Evolutionary conservation across 2,329 filamentous ascomycete genomes (phyloP).

Genomic region (Simplicillium sp.): DNA sequence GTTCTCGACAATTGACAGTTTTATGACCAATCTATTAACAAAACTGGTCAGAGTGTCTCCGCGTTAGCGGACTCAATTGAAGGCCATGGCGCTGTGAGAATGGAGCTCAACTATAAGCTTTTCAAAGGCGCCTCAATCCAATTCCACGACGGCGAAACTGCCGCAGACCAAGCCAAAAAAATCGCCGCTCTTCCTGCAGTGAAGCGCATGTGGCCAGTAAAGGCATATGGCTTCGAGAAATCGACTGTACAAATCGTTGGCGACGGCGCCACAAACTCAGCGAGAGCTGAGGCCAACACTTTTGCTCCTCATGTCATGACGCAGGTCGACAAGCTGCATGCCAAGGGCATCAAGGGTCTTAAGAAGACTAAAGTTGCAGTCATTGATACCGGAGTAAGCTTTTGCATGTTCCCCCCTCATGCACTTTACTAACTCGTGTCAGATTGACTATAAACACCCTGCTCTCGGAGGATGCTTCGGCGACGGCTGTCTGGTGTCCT

Average conservation of each 20-base stretch:
- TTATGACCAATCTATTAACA: no score
- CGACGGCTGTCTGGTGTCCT: slow-evolving; percentile 30
- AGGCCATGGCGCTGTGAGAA: no score
- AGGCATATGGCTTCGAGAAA: background rate
- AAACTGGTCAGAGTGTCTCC: background rate
- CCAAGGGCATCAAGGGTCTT: background rate
- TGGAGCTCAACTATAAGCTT: background rate
- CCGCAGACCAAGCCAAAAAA: background rate
- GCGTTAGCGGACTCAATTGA: no score
- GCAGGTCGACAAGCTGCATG: background rate
- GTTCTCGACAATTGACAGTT: no score
- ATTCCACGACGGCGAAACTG: background rate
- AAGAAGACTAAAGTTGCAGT: slow-evolving; percentile 1
- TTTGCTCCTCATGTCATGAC: background rate
- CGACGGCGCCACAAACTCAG: background rate
- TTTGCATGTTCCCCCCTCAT: background rate
- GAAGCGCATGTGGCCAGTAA: background rate
- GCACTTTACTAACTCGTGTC: background rate
- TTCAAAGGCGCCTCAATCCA: background rate
- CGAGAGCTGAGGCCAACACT: background rate
- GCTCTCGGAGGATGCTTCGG: slow-evolving; percentile 39
- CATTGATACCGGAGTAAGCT: background rate
- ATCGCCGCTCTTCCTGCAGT: background rate
- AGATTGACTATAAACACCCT: slow-evolving; percentile 33
- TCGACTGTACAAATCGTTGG: background rate